Conservation (phyloP, 225 moss, liverwort and hornwort species). For the Ulota crispa region DNA sequence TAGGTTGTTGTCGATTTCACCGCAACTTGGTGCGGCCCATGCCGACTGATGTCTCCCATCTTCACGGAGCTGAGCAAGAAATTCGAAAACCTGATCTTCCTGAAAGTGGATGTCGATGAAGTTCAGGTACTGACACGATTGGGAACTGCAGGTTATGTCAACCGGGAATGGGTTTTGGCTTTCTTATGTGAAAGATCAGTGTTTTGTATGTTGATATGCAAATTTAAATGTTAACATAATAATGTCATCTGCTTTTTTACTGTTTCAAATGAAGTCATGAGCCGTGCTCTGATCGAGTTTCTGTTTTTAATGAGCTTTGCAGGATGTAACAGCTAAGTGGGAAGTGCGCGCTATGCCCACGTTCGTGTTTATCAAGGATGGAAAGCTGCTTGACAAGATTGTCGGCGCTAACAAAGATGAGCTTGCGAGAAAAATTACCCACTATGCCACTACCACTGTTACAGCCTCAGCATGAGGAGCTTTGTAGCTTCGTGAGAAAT, state of each 20-base stretch:
- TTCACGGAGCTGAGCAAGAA: conserved; percentile 68
- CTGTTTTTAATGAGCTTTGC: background rate
- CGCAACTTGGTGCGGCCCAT: conserved; percentile 89
- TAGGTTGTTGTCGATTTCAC: conserved; percentile 87
- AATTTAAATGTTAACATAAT: background rate
- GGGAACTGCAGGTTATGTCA: background rate
- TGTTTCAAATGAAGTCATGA: too few species aligned
- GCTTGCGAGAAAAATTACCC: conserved; percentile 61
- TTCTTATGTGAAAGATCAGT: background rate
- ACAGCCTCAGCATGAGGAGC: conserved; percentile 14
- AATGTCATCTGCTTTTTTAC: background rate
- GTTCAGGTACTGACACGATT: conserved; percentile 44
- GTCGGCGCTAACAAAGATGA: conserved; percentile 80
- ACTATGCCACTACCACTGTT: background rate
- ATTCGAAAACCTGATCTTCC: conserved; percentile 49
- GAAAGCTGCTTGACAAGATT: conserved; percentile 57
- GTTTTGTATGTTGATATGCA: background rate
- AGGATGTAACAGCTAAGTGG: conserved; percentile 59
- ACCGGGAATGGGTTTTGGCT: background rate
- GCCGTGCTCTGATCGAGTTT: background rate
- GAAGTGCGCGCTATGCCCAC: conserved; percentile 97
- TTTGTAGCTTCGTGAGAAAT: background rate
- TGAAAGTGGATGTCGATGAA: conserved; percentile 91
- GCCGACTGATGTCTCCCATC: conserved; percentile 70
- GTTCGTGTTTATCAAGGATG: conserved; percentile 77